Evolutionary conservation across 2,329 filamentous ascomycete species (phyloP).

Genomic region (Magnaporthiopsis incrustans): DNA sequence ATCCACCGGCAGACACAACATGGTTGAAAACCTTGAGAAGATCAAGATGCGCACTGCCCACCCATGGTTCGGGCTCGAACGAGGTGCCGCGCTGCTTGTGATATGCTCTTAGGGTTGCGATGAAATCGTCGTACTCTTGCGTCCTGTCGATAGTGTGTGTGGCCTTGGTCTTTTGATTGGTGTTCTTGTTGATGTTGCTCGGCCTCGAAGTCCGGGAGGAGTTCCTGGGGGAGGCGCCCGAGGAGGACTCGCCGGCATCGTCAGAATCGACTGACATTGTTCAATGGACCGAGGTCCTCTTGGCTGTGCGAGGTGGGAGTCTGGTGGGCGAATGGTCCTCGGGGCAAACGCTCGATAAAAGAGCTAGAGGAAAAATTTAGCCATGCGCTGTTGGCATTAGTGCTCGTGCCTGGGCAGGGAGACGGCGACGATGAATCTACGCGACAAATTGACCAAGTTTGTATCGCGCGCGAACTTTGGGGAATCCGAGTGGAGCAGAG

Average conservation of each 20-base stretch:
- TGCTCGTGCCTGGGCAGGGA: neutral
- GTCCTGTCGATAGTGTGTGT: slow-evolving; percentile 46
- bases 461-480: neutral
- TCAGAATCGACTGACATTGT: slow-evolving; percentile 6
- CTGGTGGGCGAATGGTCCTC: neutral
- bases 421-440: neutral
- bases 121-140: slow-evolving; percentile 71
- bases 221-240: slow-evolving; percentile 5
- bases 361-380: neutral
- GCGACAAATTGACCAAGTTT: neutral
- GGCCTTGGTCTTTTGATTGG: slow-evolving; percentile 3
- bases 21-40: slow-evolving; percentile 70
- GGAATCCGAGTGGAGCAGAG: neutral
- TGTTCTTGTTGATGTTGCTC: slow-evolving; percentile 4
- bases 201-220: slow-evolving; percentile 3
- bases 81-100: slow-evolving; percentile 72
- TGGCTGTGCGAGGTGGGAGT: neutral
- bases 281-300: neutral
- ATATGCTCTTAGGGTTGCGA: slow-evolving; percentile 62
- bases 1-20: slow-evolving; percentile 71
- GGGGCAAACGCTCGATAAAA: neutral
- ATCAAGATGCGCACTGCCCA: slow-evolving; percentile 61
- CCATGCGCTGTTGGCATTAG: neutral
- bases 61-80: slow-evolving; percentile 74
- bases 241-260: slow-evolving; percentile 5